Conservation (phyloP, 2,329 filamentous ascomycete species). For the Rutstroemia sydowiana region DNA sequence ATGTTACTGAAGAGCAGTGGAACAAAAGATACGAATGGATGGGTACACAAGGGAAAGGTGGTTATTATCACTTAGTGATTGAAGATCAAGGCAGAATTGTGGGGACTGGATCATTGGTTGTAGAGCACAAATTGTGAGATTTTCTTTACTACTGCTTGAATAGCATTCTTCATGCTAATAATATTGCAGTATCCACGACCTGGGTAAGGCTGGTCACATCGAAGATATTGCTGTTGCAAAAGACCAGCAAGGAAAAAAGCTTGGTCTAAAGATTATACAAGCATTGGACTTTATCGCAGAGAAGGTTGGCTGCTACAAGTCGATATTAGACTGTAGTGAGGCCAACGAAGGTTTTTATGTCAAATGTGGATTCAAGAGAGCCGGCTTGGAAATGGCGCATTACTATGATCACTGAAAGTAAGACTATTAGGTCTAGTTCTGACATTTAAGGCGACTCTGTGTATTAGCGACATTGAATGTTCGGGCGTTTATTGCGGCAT, state of each 20-base stretch:
- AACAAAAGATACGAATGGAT: constrained; percentile 79
- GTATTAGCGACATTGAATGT: too few relatives aligned
- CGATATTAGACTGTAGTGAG: constrained; percentile 92
- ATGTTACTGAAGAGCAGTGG: constrained; percentile 70
- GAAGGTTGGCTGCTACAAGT: constrained; percentile 92
- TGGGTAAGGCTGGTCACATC: constrained; percentile 86
- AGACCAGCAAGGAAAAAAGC: constrained; percentile 95
- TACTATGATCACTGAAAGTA: constrained; percentile 50
- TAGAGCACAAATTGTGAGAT: constrained; percentile 82
- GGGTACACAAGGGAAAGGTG: constrained; percentile 50
- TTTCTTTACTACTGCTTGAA: not conserved
- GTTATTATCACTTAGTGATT: constrained; percentile 83
- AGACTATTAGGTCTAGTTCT: not conserved
- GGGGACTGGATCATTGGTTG: constrained; percentile 82
- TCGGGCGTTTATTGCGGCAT: too few relatives aligned
- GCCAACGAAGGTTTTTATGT: constrained; percentile 96
- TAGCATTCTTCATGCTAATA: constrained; percentile 12
- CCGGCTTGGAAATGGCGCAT: constrained; percentile 93
- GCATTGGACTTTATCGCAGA: constrained; percentile 83
- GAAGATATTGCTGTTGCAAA: constrained; percentile 95
- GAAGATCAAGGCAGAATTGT: constrained; percentile 64
- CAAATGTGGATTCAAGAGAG: constrained; percentile 91
- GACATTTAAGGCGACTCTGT: too few relatives aligned
- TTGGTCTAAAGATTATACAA: constrained; percentile 87
- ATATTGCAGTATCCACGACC: constrained; percentile 60